These are phyloP conservation scores for Diplocarpon rosae DNA, from an alignment of 2,329 filamentous ascomycete genomes.

Conservation along the genomic window DNA sequence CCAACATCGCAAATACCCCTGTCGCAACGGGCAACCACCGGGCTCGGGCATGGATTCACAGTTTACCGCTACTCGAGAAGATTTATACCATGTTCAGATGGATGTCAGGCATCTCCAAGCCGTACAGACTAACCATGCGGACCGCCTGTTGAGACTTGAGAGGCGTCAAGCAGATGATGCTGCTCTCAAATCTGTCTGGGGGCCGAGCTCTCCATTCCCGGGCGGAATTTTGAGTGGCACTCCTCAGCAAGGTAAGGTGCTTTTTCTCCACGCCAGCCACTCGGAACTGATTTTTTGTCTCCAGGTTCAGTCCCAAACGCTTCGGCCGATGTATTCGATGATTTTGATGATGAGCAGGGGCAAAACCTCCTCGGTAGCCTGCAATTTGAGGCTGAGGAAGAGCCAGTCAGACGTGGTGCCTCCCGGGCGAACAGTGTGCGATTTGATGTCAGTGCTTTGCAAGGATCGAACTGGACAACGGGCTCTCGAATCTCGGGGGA, in stretches of 20 bases:
- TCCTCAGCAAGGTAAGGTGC: constrained; percentile 69
- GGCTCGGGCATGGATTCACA: constrained; percentile 50
- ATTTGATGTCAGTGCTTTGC: constrained; percentile 91
- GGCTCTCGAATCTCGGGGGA: constrained; percentile 74
- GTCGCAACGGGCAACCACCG: constrained; percentile 4
- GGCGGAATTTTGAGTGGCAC: constrained; percentile 69
- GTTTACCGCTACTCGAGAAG: constrained; percentile 48
- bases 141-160: constrained; percentile 50
- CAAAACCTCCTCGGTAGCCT: constrained; percentile 70
- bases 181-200: constrained; percentile 77
- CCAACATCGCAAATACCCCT: not conserved
- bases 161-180: constrained; percentile 58
- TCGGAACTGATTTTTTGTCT: not conserved
- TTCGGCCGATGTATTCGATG: constrained; percentile 75
- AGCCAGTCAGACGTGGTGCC: constrained; percentile 72
- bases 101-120: constrained; percentile 58
- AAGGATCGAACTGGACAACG: constrained; percentile 77
- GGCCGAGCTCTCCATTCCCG: constrained; percentile 85
- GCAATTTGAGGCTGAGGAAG: constrained; percentile 78
- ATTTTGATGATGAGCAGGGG: constrained; percentile 74
- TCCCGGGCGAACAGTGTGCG: constrained; percentile 95
- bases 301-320: constrained; percentile 70
- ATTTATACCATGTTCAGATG: constrained; percentile 59
- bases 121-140: constrained; percentile 50
- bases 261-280: not conserved